Evolutionary conservation across 805 yeast species (phyloP).

Genomic region (Schwanniomyces yamadae): DNA sequence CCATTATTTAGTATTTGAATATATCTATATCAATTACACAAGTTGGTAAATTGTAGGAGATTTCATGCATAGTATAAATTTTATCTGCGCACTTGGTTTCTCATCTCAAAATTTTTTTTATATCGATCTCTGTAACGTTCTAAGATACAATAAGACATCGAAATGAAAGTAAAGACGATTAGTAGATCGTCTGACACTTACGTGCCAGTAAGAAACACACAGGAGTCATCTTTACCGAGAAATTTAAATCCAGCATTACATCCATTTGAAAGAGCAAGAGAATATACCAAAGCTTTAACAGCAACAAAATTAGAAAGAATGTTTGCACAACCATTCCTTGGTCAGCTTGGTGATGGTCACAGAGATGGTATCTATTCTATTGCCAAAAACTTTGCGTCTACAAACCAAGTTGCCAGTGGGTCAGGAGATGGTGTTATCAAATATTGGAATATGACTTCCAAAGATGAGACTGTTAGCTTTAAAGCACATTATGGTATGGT

Average conservation of each 20-base stretch:
- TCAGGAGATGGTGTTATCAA: conserved; percentile 94
- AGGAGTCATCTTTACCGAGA: conserved; percentile 82
- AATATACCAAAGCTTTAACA: conserved; percentile 88
- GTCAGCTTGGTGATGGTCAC: conserved; percentile 93
- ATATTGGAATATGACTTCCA: conserved; percentile 85
- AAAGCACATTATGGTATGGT: conserved; percentile 91
- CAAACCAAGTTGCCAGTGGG: conserved; percentile 83
- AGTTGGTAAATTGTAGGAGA: too few relatives aligned
- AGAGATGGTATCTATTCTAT: conserved; percentile 89
- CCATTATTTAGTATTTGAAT: too few relatives aligned
- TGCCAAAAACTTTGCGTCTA: conserved; percentile 69
- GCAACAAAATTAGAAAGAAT: conserved; percentile 94
- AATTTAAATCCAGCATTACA: conserved; percentile 92
- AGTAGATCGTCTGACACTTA: conserved; percentile 88
- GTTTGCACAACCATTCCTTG: conserved; percentile 97
- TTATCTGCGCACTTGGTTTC: too few relatives aligned
- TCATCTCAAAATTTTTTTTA: conserved; percentile 8
- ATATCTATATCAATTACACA: too few relatives aligned
- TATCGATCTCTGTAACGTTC: not conserved
- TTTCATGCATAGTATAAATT: too few relatives aligned
- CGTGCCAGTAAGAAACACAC: conserved; percentile 88
- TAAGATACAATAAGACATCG: not conserved
- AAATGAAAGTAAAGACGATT: conserved; percentile 82
- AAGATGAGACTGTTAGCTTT: conserved; percentile 72
- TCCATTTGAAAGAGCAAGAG: conserved; percentile 96